A percentile compares a stretch with the other conserved stretches of the same genome.
These are phyloP conservation scores for Turritis glabra DNA, from an alignment of 345 rosid genomes.

Conservation along the genomic window DNA sequence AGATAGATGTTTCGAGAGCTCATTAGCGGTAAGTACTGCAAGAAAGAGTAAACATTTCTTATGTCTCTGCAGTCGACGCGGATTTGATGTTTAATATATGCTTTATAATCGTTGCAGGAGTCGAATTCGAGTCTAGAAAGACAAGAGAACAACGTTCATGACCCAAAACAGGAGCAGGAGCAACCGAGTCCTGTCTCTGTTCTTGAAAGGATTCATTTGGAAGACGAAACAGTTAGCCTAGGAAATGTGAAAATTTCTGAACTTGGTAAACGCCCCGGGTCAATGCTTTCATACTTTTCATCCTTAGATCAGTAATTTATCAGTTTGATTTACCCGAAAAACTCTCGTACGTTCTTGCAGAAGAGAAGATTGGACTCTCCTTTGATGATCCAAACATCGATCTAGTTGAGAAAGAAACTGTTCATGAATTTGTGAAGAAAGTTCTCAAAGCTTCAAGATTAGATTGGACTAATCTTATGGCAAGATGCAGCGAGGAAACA, in stretches of 20 bases:
- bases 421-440: conserved; percentile 42
- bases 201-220: conserved; percentile 47
- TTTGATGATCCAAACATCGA: conserved; percentile 30
- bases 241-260: conserved; percentile 18
- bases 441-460: conserved; percentile 50
- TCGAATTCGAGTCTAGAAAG: conserved; percentile 37
- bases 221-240: conserved; percentile 43
- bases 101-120: conserved; percentile 42
- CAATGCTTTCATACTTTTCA: background rate
- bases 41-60: conserved; percentile 3
- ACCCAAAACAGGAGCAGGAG: conserved; percentile 38
- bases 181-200: conserved; percentile 72
- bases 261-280: conserved; percentile 40
- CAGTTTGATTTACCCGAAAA: conserved; percentile 1
- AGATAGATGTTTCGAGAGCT: conserved; percentile 34
- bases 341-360: conserved; percentile 33
- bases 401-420: conserved; percentile 31
- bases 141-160: conserved; percentile 30
- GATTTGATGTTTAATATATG: background rate
- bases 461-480: conserved; percentile 56
- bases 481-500: conserved; percentile 47
- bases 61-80: background rate
- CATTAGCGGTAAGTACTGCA: conserved; percentile 39
- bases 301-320: background rate
- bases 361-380: conserved; percentile 30